Evolutionary conservation across 352 stramenopile species (phyloP).

Genomic region (Pythium grandisporangium): DNA sequence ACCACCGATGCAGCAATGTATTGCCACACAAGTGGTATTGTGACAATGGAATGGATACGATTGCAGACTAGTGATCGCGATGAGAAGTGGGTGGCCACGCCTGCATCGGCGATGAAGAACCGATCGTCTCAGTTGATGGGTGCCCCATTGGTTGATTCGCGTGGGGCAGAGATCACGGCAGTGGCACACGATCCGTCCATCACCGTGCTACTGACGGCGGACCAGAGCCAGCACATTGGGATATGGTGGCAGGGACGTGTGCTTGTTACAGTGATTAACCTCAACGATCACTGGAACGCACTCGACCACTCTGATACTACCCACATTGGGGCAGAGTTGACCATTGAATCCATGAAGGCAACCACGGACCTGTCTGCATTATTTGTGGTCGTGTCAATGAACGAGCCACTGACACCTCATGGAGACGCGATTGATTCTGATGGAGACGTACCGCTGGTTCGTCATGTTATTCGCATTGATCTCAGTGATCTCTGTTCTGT

Average conservation of each 20-base stretch:
- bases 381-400: conserved; percentile 4
- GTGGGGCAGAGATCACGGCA: no score
- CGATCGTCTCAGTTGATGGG: no score
- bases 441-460: no score
- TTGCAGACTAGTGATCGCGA: no score
- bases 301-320: background rate
- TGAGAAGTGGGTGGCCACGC: background rate
- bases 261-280: conserved; percentile 30
- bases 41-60: conserved; percentile 45
- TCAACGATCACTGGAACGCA: conserved; percentile 10
- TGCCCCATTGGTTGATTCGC: no score
- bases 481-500: background rate
- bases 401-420: no score
- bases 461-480: background rate
- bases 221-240: conserved; percentile 21
- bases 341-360: conserved; percentile 3
- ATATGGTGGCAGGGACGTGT: conserved; percentile 61
- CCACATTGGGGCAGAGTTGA: background rate
- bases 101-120: no score
- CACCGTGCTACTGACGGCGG: conserved; percentile 37
- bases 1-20: no score
- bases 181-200: background rate
- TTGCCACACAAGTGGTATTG: conserved; percentile 28
- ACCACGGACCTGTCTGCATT: conserved; percentile 7
- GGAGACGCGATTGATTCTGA: no score